phyloP scores from a whole-genome alignment of 768 basidiomycete genomes.

The Strobilomyces echinocephalus region DNA sequence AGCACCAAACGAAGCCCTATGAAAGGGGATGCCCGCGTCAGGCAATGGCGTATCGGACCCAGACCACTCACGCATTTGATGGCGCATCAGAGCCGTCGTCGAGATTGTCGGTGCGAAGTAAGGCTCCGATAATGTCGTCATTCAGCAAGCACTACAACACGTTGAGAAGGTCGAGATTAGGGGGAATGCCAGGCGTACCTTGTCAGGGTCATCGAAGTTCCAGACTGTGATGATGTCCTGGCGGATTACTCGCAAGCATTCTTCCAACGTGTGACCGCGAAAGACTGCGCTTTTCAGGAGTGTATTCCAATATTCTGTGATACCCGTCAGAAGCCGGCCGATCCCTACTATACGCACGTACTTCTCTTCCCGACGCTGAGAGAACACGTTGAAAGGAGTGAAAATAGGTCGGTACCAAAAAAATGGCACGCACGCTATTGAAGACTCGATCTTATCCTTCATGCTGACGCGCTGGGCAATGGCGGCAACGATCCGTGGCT shows the following conservation, averaged over 20 bases:
- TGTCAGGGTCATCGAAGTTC: conserved; percentile 14
- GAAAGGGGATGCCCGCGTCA: neutral
- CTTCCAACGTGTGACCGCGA: conserved; percentile 1
- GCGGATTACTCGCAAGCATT: conserved; percentile 11
- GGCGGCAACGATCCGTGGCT: conserved; percentile 4
- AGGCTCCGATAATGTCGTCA: neutral
- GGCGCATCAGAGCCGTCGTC: neutral
- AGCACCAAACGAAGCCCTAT: neutral
- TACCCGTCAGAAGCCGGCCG: neutral
- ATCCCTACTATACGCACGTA: neutral
- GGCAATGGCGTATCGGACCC: neutral
- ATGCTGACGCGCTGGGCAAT: conserved; percentile 16
- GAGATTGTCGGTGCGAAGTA: conserved; percentile 4
- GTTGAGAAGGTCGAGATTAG: neutral
- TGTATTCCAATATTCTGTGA: conserved; percentile 11
- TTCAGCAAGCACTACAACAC: conserved; percentile 7
- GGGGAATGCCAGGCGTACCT: neutral
- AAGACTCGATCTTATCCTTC: conserved; percentile 14
- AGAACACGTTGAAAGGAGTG: neutral
- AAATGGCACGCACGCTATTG: conserved; percentile 3
- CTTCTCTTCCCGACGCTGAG: conserved; percentile 12
- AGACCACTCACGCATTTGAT: neutral
- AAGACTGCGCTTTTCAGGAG: conserved; percentile 8
- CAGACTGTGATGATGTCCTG: conserved; percentile 9
- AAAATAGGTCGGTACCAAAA: neutral